Evolutionary conservation across 257 asterid species (phyloP), one percentile per base, ranked within the genome.

Genomic region (Catharanthus roseus): DNA sequence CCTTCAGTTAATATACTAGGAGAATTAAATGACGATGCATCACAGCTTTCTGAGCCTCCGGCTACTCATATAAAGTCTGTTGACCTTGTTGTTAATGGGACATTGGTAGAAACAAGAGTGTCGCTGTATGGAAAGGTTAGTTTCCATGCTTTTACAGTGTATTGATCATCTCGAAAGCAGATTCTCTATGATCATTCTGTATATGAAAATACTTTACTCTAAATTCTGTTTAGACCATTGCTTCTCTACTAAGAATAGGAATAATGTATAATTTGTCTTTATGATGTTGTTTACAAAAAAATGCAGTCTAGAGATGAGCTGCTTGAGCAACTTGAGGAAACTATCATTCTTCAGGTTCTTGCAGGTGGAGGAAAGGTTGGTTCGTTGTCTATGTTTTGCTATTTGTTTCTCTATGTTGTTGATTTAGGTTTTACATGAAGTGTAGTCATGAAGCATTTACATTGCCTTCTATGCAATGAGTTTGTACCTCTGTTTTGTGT

Each of bases 281-380:
- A 24, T 39, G 11, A 42, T 23, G 21, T 77, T 75, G 66, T 47
- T 64, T 67, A 65, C 64, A 10, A 50, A 68, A 50, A 68, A 78
- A 75, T 84, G 77, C 89, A 95, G 99, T 77, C 81, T 73, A 90
- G 88, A 75, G 88, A 81, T 68, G 88, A 70, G 78, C 78, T 80
- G 76, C 76, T 68, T 69, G 88, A 84, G 75, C 78, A 73, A 62
- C 74, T 45, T 77, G 87, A 81, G 41, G 99, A 95, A 80, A 82
- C 84, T 76, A 80, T 86, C 71, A 84, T 95, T 71, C 82, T 95
- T 70, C 87, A 91, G 81, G 84, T 89, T 83, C 93, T 91, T 84
- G 99, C 97, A 73, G 87, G 86, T 78, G 99, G 97, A 72, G 99
- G 97, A 80, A 95, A 95, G 99, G 99, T 91, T 74, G 73, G 89